These are phyloP conservation scores for Talaromyces proteolyticus DNA, from an alignment of 495 filamentous ascomycete species.

Conservation along the genomic window DNA sequence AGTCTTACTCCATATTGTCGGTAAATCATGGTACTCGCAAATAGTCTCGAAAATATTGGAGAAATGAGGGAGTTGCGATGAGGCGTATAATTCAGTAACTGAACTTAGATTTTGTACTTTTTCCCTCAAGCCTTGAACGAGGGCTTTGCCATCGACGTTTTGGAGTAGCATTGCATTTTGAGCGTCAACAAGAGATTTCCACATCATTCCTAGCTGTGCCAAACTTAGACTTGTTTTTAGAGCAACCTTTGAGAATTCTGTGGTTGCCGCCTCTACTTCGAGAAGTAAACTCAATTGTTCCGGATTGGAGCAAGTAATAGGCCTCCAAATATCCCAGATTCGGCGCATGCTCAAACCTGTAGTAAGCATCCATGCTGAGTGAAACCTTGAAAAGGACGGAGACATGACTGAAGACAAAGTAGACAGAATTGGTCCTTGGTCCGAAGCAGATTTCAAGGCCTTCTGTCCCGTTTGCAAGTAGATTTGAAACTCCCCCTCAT, in stretches of 20 bases:
- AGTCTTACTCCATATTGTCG: constrained; percentile 13
- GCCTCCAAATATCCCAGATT: constrained; percentile 71
- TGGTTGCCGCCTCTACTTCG: constrained; percentile 62
- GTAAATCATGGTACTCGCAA: constrained; percentile 53
- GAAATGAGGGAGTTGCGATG: constrained; percentile 42
- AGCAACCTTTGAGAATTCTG: constrained; percentile 61
- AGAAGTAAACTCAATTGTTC: constrained; percentile 43
- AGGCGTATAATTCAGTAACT: constrained; percentile 29
- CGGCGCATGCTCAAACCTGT: constrained; percentile 81
- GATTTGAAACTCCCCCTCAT: constrained; percentile 50
- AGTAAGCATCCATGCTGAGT: constrained; percentile 49
- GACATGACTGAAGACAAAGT: constrained; percentile 29
- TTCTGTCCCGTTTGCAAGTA: constrained; percentile 42
- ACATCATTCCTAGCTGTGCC: constrained; percentile 30
- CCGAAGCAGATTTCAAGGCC: constrained; percentile 23
- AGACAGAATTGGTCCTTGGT: constrained; percentile 16
- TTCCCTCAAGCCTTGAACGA: constrained; percentile 42
- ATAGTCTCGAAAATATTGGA: constrained; percentile 58
- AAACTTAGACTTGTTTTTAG: constrained; percentile 36
- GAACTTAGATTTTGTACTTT: constrained; percentile 53
- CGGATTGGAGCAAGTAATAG: constrained; percentile 51
- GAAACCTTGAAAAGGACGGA: constrained; percentile 38
- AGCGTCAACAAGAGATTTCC: constrained; percentile 36
- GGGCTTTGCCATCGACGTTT: constrained; percentile 28
- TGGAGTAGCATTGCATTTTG: constrained; percentile 33